Percentiles rank a stretch among this genome's conserved stretches.
These are phyloP conservation scores for Talaromyces sp. DNA, from an alignment of 2,329 filamentous ascomycete species.

Conservation along the genomic window DNA sequence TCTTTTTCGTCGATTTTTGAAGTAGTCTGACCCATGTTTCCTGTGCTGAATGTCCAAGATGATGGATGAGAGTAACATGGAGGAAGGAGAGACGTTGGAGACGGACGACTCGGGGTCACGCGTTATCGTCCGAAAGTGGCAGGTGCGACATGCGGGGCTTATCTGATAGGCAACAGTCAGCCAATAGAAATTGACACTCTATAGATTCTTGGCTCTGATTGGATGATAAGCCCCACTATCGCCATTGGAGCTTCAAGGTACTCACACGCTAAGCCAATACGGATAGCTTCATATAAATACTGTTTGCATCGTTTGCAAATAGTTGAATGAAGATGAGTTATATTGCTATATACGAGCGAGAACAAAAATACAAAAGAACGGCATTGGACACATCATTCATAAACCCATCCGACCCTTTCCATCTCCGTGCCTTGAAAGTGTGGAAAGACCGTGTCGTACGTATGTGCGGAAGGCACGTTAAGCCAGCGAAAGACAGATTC, in stretches of 20 bases:
- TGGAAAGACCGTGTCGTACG: no score
- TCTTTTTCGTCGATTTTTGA: constrained; percentile 19
- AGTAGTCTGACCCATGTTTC: constrained; percentile 15
- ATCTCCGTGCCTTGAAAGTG: no score
- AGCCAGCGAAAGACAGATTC: not conserved
- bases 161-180: not conserved
- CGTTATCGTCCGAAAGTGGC: constrained; percentile 4
- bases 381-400: not conserved
- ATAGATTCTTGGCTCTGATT: not conserved
- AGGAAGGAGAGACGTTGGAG: not conserved
- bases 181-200: not conserved
- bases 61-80: not conserved
- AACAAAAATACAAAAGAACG: not conserved
- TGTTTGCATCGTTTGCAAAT: not conserved
- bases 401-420: not conserved
- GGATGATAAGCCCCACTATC: not conserved
- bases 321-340: not conserved
- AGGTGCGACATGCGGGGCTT: not conserved
- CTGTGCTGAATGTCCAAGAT: no score
- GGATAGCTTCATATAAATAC: not conserved
- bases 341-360: not conserved
- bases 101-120: not conserved
- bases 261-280: not conserved
- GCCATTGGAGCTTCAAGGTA: not conserved
- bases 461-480: not conserved